Evolutionary conservation across 2,329 filamentous ascomycete species (phyloP), one percentile per base, ranked within the genome.

Genomic region (Paraphoma sp.): DNA sequence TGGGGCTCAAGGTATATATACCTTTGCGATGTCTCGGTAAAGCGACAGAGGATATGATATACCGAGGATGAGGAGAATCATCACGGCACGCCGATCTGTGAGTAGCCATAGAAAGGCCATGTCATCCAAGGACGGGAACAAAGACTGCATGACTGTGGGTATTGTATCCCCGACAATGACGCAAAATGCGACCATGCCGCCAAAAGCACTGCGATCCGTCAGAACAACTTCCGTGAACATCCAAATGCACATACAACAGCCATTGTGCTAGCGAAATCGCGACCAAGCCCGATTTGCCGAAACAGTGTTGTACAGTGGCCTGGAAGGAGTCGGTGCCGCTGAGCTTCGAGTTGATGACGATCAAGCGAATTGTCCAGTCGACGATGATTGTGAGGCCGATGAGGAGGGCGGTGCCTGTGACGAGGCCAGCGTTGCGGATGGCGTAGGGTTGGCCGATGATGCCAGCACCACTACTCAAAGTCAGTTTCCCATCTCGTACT

Each of bases 121-220:
- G 30, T 87, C 82, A 40, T 81, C 79, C 56, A 98, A 74, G 2
- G 86, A 86, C 0, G 95, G 93, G 81, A 94, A 97, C 5, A 97
- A 77, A 4, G 93, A 92, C 46, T 83, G 80, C 69, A 98, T 77
- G 46, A 99, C 95, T 75, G 93, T 92, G 3, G 95, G 95, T 72
- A 99, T 97, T 0, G 92, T 93, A 76, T 99, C 95, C 57, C 95
- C 95, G 9, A 99, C 91, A 70, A 99, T 97, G 70, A 99, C 93
- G 64, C 93, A 95, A 77, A 98, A 99, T 12, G 95, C 95, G 53
- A 99, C 87, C 95, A 99, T 99, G 63, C 95, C 95, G 54, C 95
- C 95, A 81, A 98, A 99, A 2, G 95, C 95, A 83, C 81, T 83
- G 59, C 40, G 28, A 12, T 36, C 16, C 31, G 64, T 76, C 59